Evolutionary conservation across 2,329 filamentous ascomycete genomes (phyloP).

Genomic region (Hansfordia pulvinata): DNA sequence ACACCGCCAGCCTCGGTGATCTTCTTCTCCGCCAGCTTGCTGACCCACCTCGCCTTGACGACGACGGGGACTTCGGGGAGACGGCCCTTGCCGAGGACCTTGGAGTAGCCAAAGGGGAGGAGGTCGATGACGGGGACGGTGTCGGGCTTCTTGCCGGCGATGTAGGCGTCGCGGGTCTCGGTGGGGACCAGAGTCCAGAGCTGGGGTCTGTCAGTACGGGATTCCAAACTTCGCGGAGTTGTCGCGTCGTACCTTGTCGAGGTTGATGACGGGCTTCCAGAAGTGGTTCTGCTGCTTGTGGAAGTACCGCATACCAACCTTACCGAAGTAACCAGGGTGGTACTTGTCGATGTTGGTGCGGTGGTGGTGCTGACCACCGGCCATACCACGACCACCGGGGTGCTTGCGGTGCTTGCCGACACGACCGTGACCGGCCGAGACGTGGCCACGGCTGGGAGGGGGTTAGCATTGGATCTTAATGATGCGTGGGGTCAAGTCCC

Average conservation of each 20-base stretch:
- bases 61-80: conserved; percentile 87
- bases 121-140: conserved; percentile 97
- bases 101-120: conserved; percentile 92
- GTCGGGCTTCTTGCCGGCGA: conserved; percentile 67
- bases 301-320: conserved; percentile 93
- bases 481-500: too few relatives aligned
- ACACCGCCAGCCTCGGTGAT: conserved; percentile 96
- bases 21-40: conserved; percentile 94
- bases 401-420: conserved; percentile 98
- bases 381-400: conserved; percentile 70
- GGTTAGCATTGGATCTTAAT: conserved; percentile 14
- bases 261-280: conserved; percentile 98
- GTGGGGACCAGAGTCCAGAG: conserved; percentile 89
- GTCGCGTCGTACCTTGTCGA: conserved; percentile 91
- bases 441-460: conserved; percentile 72
- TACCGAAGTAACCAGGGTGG: conserved; percentile 98
- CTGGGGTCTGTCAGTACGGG: conserved; percentile 36
- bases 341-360: conserved; percentile 74
- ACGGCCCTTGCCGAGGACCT: conserved; percentile 97
- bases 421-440: conserved; percentile 96
- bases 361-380: conserved; percentile 99
- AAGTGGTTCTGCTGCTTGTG: conserved; percentile 91
- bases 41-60: conserved; percentile 90
- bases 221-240: too few relatives aligned
- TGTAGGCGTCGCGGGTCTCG: conserved; percentile 88